Percentiles rank a stretch among this genome's conserved stretches.
These are phyloP conservation scores for Hemileccinum rubropunctum DNA, from an alignment of 768 basidiomycete genomes.

Conservation along the genomic window DNA sequence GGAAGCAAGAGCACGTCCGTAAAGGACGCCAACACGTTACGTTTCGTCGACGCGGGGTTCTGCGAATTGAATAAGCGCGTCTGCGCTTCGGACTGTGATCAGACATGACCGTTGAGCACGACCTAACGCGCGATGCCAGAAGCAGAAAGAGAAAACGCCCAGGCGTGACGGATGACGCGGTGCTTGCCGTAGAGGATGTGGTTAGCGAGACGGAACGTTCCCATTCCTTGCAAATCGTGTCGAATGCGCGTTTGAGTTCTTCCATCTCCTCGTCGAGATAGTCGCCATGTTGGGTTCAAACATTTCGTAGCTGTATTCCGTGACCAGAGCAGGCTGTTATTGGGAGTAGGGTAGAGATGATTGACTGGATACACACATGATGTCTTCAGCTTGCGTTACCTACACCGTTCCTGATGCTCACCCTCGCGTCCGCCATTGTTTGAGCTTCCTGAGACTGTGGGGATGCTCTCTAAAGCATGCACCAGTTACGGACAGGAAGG, in stretches of 20 bases:
- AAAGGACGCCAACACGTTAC: slow-evolving; percentile 90
- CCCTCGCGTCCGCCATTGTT: neutral
- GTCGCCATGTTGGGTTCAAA: slow-evolving; percentile 96
- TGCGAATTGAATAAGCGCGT: slow-evolving; percentile 77
- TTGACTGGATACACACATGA: slow-evolving; percentile 63
- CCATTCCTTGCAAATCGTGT: slow-evolving; percentile 77
- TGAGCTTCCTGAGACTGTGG: slow-evolving; percentile 45
- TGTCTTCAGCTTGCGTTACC: slow-evolving; percentile 67
- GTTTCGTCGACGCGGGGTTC: slow-evolving; percentile 90
- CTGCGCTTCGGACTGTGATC: slow-evolving; percentile 4
- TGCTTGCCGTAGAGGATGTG: slow-evolving; percentile 36
- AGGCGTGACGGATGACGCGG: too few relatives aligned
- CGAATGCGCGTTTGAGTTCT: slow-evolving; percentile 68
- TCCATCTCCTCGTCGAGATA: slow-evolving; percentile 95
- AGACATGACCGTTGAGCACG: slow-evolving; percentile 5
- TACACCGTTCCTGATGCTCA: slow-evolving; percentile 34
- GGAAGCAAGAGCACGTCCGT: slow-evolving; percentile 86
- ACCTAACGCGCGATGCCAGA: neutral
- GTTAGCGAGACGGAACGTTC: slow-evolving; percentile 46
- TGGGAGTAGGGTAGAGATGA: slow-evolving; percentile 1
- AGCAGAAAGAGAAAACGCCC: neutral
- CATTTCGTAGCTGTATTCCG: slow-evolving; percentile 71
- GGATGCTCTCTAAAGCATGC: slow-evolving; percentile 84
- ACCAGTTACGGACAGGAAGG: slow-evolving; percentile 84
- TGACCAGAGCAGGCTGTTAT: neutral